These are phyloP conservation scores for Diplotaxis tenuifolia DNA, from an alignment of 345 rosid genomes.

Conservation along the genomic window DNA sequence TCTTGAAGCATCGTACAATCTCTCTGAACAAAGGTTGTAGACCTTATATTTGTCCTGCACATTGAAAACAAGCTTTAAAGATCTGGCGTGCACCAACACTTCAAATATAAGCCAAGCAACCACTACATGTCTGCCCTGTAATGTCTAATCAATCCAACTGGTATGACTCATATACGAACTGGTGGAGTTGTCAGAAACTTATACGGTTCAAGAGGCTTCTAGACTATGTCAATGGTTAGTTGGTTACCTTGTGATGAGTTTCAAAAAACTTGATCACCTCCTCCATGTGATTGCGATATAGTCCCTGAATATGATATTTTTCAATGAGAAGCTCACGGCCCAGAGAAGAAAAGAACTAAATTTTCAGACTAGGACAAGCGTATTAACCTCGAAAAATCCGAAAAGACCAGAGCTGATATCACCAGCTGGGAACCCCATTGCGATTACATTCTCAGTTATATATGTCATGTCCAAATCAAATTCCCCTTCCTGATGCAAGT, in stretches of 20 bases:
- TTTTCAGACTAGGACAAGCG: slow-evolving; percentile 1
- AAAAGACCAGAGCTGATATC: slow-evolving; percentile 89
- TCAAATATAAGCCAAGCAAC: background rate
- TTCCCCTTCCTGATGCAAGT: slow-evolving; percentile 69
- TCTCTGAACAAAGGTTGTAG: slow-evolving; percentile 92
- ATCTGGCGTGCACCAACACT: background rate
- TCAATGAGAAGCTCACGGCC: slow-evolving; percentile 4
- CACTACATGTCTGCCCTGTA: background rate
- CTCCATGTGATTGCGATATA: slow-evolving; percentile 47
- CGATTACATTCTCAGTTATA: slow-evolving; percentile 84
- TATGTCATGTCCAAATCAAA: slow-evolving; percentile 73
- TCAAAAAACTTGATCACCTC: slow-evolving; percentile 90
- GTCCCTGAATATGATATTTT: slow-evolving; percentile 57
- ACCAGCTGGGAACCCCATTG: slow-evolving; percentile 43
- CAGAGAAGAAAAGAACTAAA: slow-evolving; percentile 8
- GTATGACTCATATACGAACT: background rate
- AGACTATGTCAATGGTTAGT: background rate
- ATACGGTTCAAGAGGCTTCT: slow-evolving; percentile 8
- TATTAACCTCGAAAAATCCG: slow-evolving; percentile 76
- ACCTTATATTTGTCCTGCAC: slow-evolving; percentile 93
- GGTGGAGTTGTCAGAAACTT: background rate
- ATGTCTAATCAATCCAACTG: background rate
- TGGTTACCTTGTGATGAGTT: slow-evolving; percentile 81
- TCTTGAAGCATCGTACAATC: slow-evolving; percentile 80
- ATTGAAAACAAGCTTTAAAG: slow-evolving; percentile 15